Conservation (phyloP, 306 rosid genomes). For the Gynostemma pentaphyllum region DNA sequence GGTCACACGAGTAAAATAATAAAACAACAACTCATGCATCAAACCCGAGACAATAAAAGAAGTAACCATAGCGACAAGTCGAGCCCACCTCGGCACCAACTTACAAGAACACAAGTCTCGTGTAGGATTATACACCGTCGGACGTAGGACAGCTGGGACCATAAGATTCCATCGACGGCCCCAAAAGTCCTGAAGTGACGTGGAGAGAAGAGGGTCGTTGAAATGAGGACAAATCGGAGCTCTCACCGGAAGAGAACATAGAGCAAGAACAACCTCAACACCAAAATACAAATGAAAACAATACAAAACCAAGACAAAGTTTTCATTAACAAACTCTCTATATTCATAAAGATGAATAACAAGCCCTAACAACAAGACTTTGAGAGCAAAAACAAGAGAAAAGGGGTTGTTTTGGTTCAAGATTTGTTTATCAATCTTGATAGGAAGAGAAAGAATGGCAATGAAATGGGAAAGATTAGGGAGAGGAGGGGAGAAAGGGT, state of each 20-base stretch:
- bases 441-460: slow-evolving; percentile 49
- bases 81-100: slow-evolving; percentile 18
- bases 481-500: slow-evolving; percentile 36
- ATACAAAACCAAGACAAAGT: slow-evolving; percentile 20
- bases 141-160: slow-evolving; percentile 44
- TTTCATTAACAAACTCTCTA: slow-evolving; percentile 21
- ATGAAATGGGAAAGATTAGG: slow-evolving; percentile 38
- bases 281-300: slow-evolving; percentile 43
- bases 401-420: no score
- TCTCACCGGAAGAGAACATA: background rate
- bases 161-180: slow-evolving; percentile 76
- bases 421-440: slow-evolving; percentile 23
- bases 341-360: slow-evolving; percentile 20
- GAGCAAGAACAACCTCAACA: slow-evolving; percentile 28
- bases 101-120: background rate
- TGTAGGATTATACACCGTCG: slow-evolving; percentile 28
- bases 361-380: slow-evolving; percentile 21
- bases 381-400: slow-evolving; percentile 6
- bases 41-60: slow-evolving; percentile 43
- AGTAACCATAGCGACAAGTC: slow-evolving; percentile 6
- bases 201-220: slow-evolving; percentile 45
- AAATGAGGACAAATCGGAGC: slow-evolving; percentile 48
- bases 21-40: slow-evolving; percentile 57
- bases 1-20: slow-evolving; percentile 35
- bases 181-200: slow-evolving; percentile 83